Conservation (phyloP, 2,329 filamentous ascomycete species). For the Stagonosporopsis rhizophila region DNA sequence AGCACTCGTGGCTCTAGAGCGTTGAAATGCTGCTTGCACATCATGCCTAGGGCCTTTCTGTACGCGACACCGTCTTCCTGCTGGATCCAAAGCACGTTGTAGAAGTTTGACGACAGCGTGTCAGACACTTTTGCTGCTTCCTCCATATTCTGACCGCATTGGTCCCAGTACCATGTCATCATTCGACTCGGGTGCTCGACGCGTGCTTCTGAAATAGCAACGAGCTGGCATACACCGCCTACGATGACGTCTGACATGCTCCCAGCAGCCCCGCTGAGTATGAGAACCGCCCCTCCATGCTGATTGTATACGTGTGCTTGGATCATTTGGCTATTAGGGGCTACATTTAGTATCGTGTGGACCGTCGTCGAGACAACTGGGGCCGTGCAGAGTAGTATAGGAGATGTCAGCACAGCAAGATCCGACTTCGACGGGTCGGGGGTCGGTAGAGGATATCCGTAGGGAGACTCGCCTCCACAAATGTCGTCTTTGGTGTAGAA, state of each 20-base stretch:
- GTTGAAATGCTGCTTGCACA: slow-evolving; percentile 20
- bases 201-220: not conserved
- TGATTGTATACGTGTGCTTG: not conserved
- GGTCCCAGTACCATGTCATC: not conserved
- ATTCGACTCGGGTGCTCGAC: not conserved
- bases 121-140: not conserved
- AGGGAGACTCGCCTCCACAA: not conserved
- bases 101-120: not conserved
- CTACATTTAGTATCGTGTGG: not conserved
- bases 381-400: not conserved
- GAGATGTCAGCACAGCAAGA: not conserved
- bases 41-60: slow-evolving; percentile 18
- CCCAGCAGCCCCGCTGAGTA: not conserved
- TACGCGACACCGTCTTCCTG: slow-evolving; percentile 14
- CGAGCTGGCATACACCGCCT: not conserved
- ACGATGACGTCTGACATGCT: not conserved
- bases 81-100: slow-evolving; percentile 24
- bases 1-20: not conserved
- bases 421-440: not conserved
- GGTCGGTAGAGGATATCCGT: not conserved
- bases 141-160: not conserved
- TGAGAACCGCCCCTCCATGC: not conserved
- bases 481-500: not conserved
- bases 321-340: too few relatives aligned
- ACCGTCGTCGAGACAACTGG: not conserved